These are phyloP conservation scores for Boletus fagicola DNA, from an alignment of 768 basidiomycete genomes.

Conservation along the genomic window DNA sequence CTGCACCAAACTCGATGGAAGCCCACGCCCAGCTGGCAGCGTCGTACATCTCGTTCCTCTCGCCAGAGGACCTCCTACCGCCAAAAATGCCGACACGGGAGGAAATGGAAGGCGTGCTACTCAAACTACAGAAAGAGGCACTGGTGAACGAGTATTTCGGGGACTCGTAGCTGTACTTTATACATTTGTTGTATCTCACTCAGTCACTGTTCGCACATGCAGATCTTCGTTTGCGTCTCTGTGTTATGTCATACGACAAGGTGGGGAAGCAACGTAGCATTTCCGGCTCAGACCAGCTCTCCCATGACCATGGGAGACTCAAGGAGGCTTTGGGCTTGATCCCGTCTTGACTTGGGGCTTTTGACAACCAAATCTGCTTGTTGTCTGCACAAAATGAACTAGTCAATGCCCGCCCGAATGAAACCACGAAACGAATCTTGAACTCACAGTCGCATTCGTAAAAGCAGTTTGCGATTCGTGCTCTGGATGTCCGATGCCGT, in stretches of 20 bases:
- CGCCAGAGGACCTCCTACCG: constrained; percentile 65
- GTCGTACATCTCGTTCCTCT: constrained; percentile 71
- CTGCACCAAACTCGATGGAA: constrained; percentile 18
- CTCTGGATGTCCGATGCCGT: constrained; percentile 69
- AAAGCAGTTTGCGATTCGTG: constrained; percentile 72
- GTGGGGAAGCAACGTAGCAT: not conserved
- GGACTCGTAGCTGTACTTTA: constrained; percentile 27
- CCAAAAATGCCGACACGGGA: constrained; percentile 72
- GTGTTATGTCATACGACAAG: not conserved
- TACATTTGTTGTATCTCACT: constrained; percentile 11
- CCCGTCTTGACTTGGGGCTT: constrained; percentile 47
- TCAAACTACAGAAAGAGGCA: constrained; percentile 76
- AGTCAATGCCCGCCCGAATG: not conserved
- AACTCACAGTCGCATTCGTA: constrained; percentile 80
- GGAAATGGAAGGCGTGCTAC: constrained; percentile 76
- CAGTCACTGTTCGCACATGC: not conserved
- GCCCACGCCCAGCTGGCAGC: constrained; percentile 57
- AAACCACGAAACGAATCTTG: not conserved
- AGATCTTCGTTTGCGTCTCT: not conserved
- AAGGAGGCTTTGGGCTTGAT: constrained; percentile 16
- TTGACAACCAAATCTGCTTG: constrained; percentile 79
- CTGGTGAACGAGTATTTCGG: constrained; percentile 78
- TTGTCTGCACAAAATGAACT: constrained; percentile 47
- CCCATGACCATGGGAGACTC: constrained; percentile 18
- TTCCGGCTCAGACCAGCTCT: constrained; percentile 12